Conservation (phyloP, 2,329 filamentous ascomycete species). For the Domatiomyces globalis region DNA sequence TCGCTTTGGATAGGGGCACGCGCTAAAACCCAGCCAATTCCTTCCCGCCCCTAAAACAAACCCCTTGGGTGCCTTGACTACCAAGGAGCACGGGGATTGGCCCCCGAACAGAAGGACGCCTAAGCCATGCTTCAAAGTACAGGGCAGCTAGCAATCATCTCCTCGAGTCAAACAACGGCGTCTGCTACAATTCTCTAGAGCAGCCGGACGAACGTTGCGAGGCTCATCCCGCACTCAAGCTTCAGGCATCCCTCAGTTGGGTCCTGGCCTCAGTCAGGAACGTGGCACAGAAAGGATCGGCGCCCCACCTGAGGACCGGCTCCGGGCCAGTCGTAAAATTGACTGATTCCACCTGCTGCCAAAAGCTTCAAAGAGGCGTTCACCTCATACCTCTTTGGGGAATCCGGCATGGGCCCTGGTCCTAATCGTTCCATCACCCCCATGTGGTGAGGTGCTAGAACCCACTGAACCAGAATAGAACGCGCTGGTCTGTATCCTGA, state of each 20-base stretch:
- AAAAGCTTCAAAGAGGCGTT: not conserved
- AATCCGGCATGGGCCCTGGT: not conserved
- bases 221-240: not conserved
- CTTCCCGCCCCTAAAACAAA: not conserved
- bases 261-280: not conserved
- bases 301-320: not conserved
- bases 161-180: not conserved
- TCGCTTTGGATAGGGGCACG: not conserved
- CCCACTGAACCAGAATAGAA: slow-evolving; percentile 1
- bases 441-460: not conserved
- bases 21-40: not conserved
- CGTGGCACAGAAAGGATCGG: not conserved
- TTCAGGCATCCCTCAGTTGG: not conserved
- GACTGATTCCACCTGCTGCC: not conserved
- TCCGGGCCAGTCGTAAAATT: not conserved
- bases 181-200: not conserved
- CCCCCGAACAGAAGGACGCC: no score
- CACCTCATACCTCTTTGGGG: not conserved
- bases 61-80: not conserved
- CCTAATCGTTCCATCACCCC: not conserved
- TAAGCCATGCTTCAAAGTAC: not conserved
- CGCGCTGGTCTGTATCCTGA: not conserved
- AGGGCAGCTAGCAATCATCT: not conserved
- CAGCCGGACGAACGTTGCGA: not conserved
- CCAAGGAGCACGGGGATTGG: not conserved